Percentiles rank a stretch among this genome's conserved stretches.
Conservation (phyloP, 2,329 filamentous ascomycete genomes). For the Colletotrichum karsti region DNA sequence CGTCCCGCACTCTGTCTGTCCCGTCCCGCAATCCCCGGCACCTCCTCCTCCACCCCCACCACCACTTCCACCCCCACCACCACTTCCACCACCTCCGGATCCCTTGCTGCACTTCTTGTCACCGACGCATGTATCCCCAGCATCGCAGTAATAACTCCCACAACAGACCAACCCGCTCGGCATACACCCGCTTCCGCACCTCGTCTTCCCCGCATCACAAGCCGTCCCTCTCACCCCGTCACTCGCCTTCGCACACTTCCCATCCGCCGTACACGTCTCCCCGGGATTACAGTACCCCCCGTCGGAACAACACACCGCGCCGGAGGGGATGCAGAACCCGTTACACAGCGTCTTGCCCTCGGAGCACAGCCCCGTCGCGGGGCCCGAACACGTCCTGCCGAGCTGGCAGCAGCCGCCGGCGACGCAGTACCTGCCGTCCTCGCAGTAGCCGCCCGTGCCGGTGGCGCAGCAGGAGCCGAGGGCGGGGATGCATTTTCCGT, state of each 20-base stretch:
- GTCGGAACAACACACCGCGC: slow-evolving; percentile 38
- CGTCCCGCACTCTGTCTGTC: slow-evolving; percentile 32
- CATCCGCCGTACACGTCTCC: slow-evolving; percentile 35
- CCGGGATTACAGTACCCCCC: slow-evolving; percentile 41
- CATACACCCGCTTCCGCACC: slow-evolving; percentile 37
- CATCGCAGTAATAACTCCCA: slow-evolving; percentile 29
- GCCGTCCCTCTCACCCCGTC: slow-evolving; percentile 28
- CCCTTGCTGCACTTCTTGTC: neutral
- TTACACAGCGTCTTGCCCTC: slow-evolving; percentile 37
- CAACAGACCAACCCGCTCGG: slow-evolving; percentile 38
- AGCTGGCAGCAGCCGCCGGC: slow-evolving; percentile 40
- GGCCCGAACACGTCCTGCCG: slow-evolving; percentile 42
- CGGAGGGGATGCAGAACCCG: slow-evolving; percentile 40
- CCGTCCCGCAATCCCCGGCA: neutral
- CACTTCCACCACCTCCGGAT: neutral
- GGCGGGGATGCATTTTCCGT: slow-evolving; percentile 40
- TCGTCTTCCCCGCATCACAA: slow-evolving; percentile 27
- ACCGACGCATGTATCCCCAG: slow-evolving; percentile 24
- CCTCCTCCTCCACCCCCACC: neutral
- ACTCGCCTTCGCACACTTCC: slow-evolving; percentile 32
- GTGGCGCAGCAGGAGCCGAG: slow-evolving; percentile 38
- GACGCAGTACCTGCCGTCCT: slow-evolving; percentile 39
- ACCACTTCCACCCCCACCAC: neutral
- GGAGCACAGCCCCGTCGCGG: slow-evolving; percentile 34
- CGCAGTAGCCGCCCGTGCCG: slow-evolving; percentile 40